A percentile compares a stretch with the other conserved stretches of the same genome.
These are phyloP conservation scores for Pichia sp. DNA, from an alignment of 1,139 yeast species.

Conservation along the genomic window DNA sequence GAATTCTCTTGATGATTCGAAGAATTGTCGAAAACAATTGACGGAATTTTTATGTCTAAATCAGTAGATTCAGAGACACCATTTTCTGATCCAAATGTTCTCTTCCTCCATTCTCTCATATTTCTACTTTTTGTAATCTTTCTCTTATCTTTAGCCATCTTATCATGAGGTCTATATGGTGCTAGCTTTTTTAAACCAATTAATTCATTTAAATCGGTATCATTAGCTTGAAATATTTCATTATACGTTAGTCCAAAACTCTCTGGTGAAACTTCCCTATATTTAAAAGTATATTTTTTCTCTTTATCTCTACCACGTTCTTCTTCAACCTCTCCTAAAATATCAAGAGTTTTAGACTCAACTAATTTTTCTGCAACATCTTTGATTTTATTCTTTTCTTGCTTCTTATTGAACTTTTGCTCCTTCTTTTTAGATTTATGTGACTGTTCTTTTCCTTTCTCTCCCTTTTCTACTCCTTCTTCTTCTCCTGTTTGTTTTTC, in stretches of 20 bases:
- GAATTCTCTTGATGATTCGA: conserved; percentile 3
- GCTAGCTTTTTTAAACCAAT: conserved; percentile 91
- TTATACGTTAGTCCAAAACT: conserved; percentile 78
- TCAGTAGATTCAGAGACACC: conserved; percentile 37
- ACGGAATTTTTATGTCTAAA: conserved; percentile 24
- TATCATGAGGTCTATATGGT: conserved; percentile 77
- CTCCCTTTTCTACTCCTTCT: conserved; percentile 28
- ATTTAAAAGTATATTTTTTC: conserved; percentile 57
- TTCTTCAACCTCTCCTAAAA: conserved; percentile 57
- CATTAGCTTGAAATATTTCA: conserved; percentile 88
- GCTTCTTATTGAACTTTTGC: conserved; percentile 34
- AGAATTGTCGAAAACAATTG: conserved; percentile 19
- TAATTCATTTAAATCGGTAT: conserved; percentile 71
- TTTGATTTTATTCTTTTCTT: conserved; percentile 53
- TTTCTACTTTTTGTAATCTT: conserved; percentile 79
- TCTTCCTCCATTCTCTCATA: conserved; percentile 83
- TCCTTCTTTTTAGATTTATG: conserved; percentile 35
- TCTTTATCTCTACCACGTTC: conserved; percentile 45
- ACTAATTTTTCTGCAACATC: conserved; percentile 71
- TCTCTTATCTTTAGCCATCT: conserved; percentile 69
- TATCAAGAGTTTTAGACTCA: conserved; percentile 42
- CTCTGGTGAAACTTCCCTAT: conserved; percentile 94
- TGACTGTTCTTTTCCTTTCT: conserved; percentile 27
- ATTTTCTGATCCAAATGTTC: conserved; percentile 62
- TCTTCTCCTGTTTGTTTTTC: conserved; percentile 21